Evolutionary conservation across 2,329 filamentous ascomycete species (phyloP).

Genomic region (Stagonosporopsis tanaceti): DNA sequence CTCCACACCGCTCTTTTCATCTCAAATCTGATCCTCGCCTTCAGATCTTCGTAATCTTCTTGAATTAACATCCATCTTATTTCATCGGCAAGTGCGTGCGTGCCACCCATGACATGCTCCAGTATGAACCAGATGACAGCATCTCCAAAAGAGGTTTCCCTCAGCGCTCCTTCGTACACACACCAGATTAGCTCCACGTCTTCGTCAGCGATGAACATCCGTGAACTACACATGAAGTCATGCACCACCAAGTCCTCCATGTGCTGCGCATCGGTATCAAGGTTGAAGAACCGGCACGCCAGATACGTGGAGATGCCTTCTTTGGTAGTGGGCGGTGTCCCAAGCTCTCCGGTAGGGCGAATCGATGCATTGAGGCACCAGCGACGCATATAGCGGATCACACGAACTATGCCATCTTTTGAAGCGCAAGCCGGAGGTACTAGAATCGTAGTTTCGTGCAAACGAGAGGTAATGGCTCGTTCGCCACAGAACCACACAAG

Average conservation of each 20-base stretch:
- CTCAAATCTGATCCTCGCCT: conserved; percentile 3
- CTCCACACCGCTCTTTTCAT: conserved; percentile 7
- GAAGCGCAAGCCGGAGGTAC: not conserved
- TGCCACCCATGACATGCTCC: not conserved
- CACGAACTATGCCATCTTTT: not conserved
- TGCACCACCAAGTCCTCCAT: not conserved
- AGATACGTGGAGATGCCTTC: conserved; percentile 9
- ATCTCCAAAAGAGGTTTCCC: conserved; percentile 6
- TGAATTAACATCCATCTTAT: conserved; percentile 14
- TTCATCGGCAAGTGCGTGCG: conserved; percentile 9
- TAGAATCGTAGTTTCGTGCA: not conserved
- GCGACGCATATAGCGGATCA: conserved; percentile 17
- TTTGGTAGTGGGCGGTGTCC: conserved; percentile 8
- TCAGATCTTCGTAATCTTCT: conserved; percentile 5
- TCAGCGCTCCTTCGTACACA: conserved; percentile 1
- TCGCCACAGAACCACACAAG: conserved; percentile 2
- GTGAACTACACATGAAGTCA: not conserved
- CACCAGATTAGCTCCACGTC: conserved; percentile 14
- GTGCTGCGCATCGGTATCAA: conserved; percentile 8
- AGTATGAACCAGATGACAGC: conserved; percentile 10
- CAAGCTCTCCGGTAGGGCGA: not conserved
- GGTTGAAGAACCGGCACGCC: conserved; percentile 9
- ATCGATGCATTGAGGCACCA: conserved; percentile 1
- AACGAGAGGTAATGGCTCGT: not conserved
- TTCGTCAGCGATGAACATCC: conserved; percentile 1